Conservation (phyloP, 2,329 filamentous ascomycete species). For the Trichoderma sp. region DNA sequence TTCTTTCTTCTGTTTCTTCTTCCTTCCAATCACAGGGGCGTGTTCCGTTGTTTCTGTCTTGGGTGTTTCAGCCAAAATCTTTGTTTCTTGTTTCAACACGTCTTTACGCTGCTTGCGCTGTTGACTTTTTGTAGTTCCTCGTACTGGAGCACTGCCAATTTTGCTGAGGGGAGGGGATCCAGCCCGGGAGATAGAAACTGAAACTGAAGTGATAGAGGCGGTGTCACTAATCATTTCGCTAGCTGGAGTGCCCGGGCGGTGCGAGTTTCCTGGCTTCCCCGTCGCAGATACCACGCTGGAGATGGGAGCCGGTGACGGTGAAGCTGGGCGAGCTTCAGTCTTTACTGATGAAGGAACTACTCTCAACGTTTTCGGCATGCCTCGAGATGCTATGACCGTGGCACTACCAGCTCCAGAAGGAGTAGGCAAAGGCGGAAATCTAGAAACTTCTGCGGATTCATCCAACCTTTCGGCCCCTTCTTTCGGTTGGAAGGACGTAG, state of each 20-base stretch:
- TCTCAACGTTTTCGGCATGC: constrained; percentile 66
- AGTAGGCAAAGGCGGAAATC: constrained; percentile 54
- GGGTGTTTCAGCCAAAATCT: constrained; percentile 52
- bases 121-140: constrained; percentile 74
- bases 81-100: constrained; percentile 63
- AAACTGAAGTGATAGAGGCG: constrained; percentile 71
- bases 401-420: constrained; percentile 45
- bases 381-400: constrained; percentile 53
- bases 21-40: constrained; percentile 74
- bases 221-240: constrained; percentile 78
- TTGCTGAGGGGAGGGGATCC: constrained; percentile 68
- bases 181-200: constrained; percentile 66
- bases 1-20: constrained; percentile 85
- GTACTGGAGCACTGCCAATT: constrained; percentile 68
- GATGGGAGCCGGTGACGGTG: neutral
- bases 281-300: constrained; percentile 36
- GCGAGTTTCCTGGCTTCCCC: constrained; percentile 28
- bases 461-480: constrained; percentile 10
- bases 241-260: constrained; percentile 69
- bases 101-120: constrained; percentile 76
- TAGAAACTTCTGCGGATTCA: constrained; percentile 36
- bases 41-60: constrained; percentile 58
- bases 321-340: neutral
- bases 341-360: constrained; percentile 53
- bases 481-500: neutral